Base-by-base conservation (phyloP, 1,284 basidiomycete genomes). In the Volvariella surrecta region DNA sequence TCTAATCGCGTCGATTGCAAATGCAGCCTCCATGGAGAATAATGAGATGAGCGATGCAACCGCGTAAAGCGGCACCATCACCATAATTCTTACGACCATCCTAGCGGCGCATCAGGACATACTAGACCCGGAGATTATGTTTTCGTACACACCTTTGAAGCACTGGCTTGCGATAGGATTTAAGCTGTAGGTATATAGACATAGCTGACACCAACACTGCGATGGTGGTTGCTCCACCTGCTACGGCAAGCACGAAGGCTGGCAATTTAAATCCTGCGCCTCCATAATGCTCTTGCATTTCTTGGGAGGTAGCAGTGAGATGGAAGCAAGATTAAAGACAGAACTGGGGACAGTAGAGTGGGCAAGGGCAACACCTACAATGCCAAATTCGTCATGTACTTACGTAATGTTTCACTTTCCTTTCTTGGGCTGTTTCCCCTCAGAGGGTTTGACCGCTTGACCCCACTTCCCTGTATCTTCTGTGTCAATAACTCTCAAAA, bases 51-150 rank as follows among this genome's bases (percentile, higher is more conserved):
- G 71, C 2, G 91, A 95, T 0, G 94, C 79, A 17, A 97, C 72
- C 1, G 84, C 91, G 61, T 98, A 98, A 38, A 98, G 69, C 1
- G 94, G 92, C 2, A 97, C 91, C 93, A 98, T 98, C 54, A 98
- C 55, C 82, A 99, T 89, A 58, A 99, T 96, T 47, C 96, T 77
- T 32, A 98, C 79, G 40, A 98, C 94, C 75, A 91, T 89, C 51
- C 92, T 89, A 54, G 51, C 58, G 16, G 8, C n/a, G n/a, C 6
- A 19, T 35, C 6, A 35, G 34, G 6, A 35, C 15, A 15, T 4
- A 19, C n/a, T 6, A 6, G 8, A 4, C 34, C 34, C 8, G 6
- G 4, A 6, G 15, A 15, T 8, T 6, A 15, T 8, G 18, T 16
- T 6, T 15, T 6, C 13, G 4, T 15, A 50, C 73, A 45, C 46